phyloP scores from a whole-genome alignment of 2,329 filamentous ascomycete species.

The Trichophyton schoenleinii region DNA sequence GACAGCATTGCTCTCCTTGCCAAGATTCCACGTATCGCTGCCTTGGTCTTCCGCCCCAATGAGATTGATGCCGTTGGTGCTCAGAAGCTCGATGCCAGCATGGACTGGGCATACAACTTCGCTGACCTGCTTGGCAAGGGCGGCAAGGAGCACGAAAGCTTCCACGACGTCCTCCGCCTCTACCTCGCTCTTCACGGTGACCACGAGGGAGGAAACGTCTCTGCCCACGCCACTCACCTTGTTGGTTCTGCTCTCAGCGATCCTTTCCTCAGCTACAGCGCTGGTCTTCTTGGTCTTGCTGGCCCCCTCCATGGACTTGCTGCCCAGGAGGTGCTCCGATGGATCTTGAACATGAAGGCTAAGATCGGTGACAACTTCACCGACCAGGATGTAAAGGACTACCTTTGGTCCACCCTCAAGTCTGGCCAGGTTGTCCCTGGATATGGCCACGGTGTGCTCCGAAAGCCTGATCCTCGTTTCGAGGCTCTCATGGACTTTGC shows the following conservation, averaged over 20 bases:
- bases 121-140: slow-evolving; percentile 84
- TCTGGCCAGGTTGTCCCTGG: slow-evolving; percentile 88
- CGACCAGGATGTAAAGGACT: slow-evolving; percentile 70
- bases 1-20: slow-evolving; percentile 87
- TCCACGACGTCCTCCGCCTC: slow-evolving; percentile 86
- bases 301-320: slow-evolving; percentile 89
- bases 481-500: slow-evolving; percentile 96
- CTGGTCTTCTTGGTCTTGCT: slow-evolving; percentile 85
- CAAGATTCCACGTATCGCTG: slow-evolving; percentile 91
- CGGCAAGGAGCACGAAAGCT: slow-evolving; percentile 73
- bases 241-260: slow-evolving; percentile 91
- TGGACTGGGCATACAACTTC: slow-evolving; percentile 99
- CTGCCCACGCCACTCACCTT: slow-evolving; percentile 85
- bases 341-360: slow-evolving; percentile 93
- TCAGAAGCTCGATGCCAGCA: slow-evolving; percentile 62
- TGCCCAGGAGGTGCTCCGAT: slow-evolving; percentile 91
- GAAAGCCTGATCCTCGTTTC: slow-evolving; percentile 94
- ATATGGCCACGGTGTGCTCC: slow-evolving; percentile 89
- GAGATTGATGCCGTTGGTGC: slow-evolving; percentile 59
- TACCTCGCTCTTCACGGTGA: slow-evolving; percentile 96
- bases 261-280: slow-evolving; percentile 90
- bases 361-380: slow-evolving; percentile 65
- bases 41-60: slow-evolving; percentile 93
- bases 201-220: slow-evolving; percentile 96
- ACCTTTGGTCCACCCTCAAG: slow-evolving; percentile 87